Base-by-base conservation (phyloP, 768 basidiomycete genomes). In the Vararia minispora region DNA sequence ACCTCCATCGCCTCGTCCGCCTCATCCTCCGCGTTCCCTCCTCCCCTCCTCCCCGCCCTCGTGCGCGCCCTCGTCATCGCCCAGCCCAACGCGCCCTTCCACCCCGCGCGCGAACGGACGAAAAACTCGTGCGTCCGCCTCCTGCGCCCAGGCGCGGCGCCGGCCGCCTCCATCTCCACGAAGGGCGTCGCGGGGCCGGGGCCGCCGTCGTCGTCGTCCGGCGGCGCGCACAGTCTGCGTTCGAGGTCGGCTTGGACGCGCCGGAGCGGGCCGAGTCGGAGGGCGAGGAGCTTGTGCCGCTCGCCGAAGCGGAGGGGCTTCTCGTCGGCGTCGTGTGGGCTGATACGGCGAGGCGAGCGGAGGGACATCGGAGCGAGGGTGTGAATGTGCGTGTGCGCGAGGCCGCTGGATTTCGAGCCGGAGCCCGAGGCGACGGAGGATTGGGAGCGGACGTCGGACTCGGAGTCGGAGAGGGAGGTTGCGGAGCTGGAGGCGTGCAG, bases 181-280 rank as follows among this genome's bases (percentile, higher is more conserved):
- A 43, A 26, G 28, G 41, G 4, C 41, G 34, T n/a, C 41, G 40
- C 22, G 25, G 14, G 6, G 42, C 18, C 2, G 39, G 39, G 5
- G 27, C 3, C 11, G 32, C 43, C 10, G 40, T 4, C 1, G 43
- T 35, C 4, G 40, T 22, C 26, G 20, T 10, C 11, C 11, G 37
- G 66, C 60, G 22, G 71, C 4, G 72, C 64, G 21, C 82, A 81
- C 2, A 84, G 66, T 12, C 66, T 63, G 17, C 54, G 54, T 48
- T 84, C 80, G 28, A 85, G 61, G 31, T 77, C 72, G 17, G 54
- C 55, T 50, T 79, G 78, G 6, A 82, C 63, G 11, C 64, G 62
- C 3, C 64, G 62, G 5, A 87, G 59, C 7, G 78, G 77, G 0
- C 62, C 66, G 1, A 87, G 69, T 6, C 71, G 70, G 12, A 73